Conservation (phyloP, 208 protist genomes). For the Trypanosoma melophagium region DNA sequence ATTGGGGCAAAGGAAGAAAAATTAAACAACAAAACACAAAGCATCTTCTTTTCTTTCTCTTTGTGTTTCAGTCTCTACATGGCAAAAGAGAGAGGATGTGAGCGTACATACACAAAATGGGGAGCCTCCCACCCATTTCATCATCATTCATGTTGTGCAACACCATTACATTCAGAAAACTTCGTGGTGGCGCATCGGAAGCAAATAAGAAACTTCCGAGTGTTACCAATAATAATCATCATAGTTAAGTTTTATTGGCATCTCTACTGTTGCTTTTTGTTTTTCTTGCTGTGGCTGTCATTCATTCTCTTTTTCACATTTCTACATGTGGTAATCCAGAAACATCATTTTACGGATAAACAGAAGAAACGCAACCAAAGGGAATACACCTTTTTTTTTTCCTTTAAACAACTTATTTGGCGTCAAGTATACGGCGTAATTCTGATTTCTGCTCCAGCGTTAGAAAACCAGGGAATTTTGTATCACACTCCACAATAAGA, state of each 20-base stretch:
- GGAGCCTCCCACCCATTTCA: background rate
- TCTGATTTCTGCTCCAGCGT: slow-evolving; percentile 88
- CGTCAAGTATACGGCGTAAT: slow-evolving; percentile 73
- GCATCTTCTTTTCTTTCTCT: background rate
- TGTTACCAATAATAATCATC: no score
- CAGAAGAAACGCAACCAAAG: slow-evolving; percentile 11
- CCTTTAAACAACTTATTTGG: slow-evolving; percentile 30
- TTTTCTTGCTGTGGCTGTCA: no score
- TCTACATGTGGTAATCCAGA: no score
- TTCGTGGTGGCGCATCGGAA: no score
- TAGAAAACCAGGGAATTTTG: slow-evolving; percentile 79
- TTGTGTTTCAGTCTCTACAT: background rate
- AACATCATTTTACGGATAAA: background rate
- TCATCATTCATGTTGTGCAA: no score
- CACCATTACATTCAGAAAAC: no score
- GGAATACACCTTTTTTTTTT: background rate
- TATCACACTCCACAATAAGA: slow-evolving; percentile 79
- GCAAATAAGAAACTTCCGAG: no score
- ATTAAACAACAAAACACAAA: slow-evolving; percentile 3
- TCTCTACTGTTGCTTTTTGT: no score
- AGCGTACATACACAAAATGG: background rate
- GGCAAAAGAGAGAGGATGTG: slow-evolving; percentile 9
- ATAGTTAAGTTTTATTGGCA: no score
- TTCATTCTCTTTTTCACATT: no score
- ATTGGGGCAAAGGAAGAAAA: slow-evolving; percentile 11